phyloP scores from a whole-genome alignment of 768 basidiomycete genomes.

The Scleroderma bovista region DNA sequence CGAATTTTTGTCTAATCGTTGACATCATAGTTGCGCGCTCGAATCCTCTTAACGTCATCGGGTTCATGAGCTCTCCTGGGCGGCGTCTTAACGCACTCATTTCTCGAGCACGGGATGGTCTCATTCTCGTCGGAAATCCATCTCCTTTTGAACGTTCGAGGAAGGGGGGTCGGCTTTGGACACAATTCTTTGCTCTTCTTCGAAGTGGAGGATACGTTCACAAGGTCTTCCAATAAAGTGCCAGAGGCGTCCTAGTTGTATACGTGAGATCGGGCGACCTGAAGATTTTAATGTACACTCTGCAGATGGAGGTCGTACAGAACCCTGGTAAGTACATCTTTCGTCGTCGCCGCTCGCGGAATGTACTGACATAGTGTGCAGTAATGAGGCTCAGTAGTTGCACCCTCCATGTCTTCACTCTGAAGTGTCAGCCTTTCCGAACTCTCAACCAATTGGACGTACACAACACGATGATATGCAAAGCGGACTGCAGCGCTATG shows the following conservation, averaged over 20 bases:
- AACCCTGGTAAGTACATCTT: slow-evolving; percentile 46
- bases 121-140: slow-evolving; percentile 65
- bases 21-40: slow-evolving; percentile 62
- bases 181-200: slow-evolving; percentile 41
- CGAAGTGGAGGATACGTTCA: slow-evolving; percentile 41
- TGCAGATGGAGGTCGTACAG: slow-evolving; percentile 60
- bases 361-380: slow-evolving; percentile 31
- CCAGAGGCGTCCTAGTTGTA: slow-evolving; percentile 45
- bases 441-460: slow-evolving; percentile 34
- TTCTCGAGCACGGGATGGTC: slow-evolving; percentile 59
- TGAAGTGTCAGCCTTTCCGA: slow-evolving; percentile 52
- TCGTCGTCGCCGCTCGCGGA: neutral
- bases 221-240: slow-evolving; percentile 57
- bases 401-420: slow-evolving; percentile 49
- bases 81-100: slow-evolving; percentile 67
- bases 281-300: slow-evolving; percentile 45
- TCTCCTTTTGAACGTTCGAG: slow-evolving; percentile 50
- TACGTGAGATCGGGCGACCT: slow-evolving; percentile 33
- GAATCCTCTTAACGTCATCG: slow-evolving; percentile 50
- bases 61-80: slow-evolving; percentile 68
- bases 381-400: slow-evolving; percentile 47
- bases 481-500: slow-evolving; percentile 25
- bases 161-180: slow-evolving; percentile 50
- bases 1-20: neutral
- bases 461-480: slow-evolving; percentile 37